A percentile compares a stretch with the other conserved stretches of the same genome.
Conservation (phyloP, 1,139 yeast species). For the Entelexis paramagnoliae region DNA sequence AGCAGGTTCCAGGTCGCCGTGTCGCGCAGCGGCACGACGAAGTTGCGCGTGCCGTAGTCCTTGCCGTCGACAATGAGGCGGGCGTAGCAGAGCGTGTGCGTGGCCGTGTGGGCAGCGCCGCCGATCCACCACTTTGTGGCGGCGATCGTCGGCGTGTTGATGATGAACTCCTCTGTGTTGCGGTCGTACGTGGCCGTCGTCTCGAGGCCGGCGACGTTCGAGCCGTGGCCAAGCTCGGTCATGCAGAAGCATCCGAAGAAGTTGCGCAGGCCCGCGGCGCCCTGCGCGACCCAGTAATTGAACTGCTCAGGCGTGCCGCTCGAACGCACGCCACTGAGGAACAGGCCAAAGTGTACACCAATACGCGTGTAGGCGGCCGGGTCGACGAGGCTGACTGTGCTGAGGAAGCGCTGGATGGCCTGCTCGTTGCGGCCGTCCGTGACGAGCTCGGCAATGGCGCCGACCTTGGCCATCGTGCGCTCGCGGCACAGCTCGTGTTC, state of each 20-base stretch:
- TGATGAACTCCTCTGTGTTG: constrained; percentile 51
- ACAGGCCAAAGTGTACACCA: constrained; percentile 60
- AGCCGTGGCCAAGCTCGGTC: constrained; percentile 91
- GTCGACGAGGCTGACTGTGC: constrained; percentile 40
- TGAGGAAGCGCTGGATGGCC: constrained; percentile 32
- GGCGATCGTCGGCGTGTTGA: constrained; percentile 77
- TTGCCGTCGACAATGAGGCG: constrained; percentile 66
- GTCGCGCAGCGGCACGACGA: constrained; percentile 79
- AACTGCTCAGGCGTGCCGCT: constrained; percentile 54
- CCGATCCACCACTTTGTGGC: constrained; percentile 98
- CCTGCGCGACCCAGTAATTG: constrained; percentile 62
- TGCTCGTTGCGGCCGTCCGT: constrained; percentile 40
- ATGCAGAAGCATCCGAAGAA: constrained; percentile 84
- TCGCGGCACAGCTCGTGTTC: constrained; percentile 38
- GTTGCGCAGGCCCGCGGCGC: constrained; percentile 51
- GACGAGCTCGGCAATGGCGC: constrained; percentile 38
- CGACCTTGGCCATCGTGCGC: constrained; percentile 44
- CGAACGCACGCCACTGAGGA: constrained; percentile 55
- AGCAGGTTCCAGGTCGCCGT: constrained; percentile 48
- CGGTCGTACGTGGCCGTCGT: constrained; percentile 74
- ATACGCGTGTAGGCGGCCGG: constrained; percentile 53
- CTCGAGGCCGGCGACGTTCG: constrained; percentile 80
- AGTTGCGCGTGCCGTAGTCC: constrained; percentile 85
- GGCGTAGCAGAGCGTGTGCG: constrained; percentile 70
- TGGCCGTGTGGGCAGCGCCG: constrained; percentile 91